A percentile compares a stretch with the other conserved stretches of the same genome.
phyloP scores from a whole-genome alignment of 495 filamentous ascomycete species.

The Tuber magnatum region DNA sequence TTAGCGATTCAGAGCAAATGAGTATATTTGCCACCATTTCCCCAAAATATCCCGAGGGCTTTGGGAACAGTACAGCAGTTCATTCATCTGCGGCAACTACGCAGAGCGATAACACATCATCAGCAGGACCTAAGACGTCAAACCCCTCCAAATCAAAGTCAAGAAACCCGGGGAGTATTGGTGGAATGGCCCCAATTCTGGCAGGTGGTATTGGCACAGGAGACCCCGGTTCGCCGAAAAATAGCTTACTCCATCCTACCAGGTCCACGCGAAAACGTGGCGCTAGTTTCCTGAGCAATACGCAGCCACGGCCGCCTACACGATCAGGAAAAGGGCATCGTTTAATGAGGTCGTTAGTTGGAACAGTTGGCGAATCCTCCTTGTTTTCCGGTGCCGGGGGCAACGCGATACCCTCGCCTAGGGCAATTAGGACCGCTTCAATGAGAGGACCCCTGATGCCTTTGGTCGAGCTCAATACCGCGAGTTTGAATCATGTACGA shows the following conservation, averaged over 20 bases:
- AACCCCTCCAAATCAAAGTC: constrained; percentile 35
- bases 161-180: constrained; percentile 38
- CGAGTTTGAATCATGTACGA: constrained; percentile 79
- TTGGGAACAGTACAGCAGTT: constrained; percentile 18
- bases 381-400: constrained; percentile 29
- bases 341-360: constrained; percentile 38
- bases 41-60: constrained; percentile 31
- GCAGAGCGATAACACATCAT: constrained; percentile 19
- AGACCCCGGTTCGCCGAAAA: constrained; percentile 25
- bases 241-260: constrained; percentile 20
- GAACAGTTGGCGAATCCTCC: constrained; percentile 30
- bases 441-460: constrained; percentile 70
- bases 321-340: constrained; percentile 35
- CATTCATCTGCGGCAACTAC: not conserved
- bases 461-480: constrained; percentile 71
- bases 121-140: constrained; percentile 32
- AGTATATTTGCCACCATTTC: constrained; percentile 70
- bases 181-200: constrained; percentile 33
- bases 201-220: constrained; percentile 22
- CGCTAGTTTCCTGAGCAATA: constrained; percentile 33
- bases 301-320: constrained; percentile 37
- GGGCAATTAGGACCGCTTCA: constrained; percentile 62
- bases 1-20: constrained; percentile 84
- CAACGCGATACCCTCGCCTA: constrained; percentile 29
- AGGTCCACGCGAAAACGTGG: constrained; percentile 34